These are phyloP conservation scores for Blastomyces gilchristii DNA, from an alignment of 2,329 filamentous ascomycete genomes.

Conservation along the genomic window DNA sequence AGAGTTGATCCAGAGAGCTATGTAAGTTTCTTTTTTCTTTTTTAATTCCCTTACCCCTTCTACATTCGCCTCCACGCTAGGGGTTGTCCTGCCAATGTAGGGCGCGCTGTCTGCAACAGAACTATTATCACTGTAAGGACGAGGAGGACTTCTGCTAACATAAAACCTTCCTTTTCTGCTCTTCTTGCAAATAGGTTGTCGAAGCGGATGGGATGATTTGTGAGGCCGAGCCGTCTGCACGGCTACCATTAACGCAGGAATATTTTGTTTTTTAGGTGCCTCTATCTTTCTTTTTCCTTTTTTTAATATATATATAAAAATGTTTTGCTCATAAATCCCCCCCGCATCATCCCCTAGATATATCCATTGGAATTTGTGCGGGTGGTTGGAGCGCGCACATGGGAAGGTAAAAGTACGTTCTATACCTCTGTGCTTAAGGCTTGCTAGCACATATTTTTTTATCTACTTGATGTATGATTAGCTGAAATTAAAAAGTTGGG, in stretches of 20 bases:
- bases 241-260: constrained; percentile 63
- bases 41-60: not conserved
- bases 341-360: constrained; percentile 14
- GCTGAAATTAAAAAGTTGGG: too few species aligned
- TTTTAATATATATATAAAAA: too few species aligned
- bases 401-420: too few species aligned
- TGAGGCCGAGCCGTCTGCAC: constrained; percentile 59
- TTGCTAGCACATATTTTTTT: too few species aligned
- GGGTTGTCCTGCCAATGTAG: not conserved
- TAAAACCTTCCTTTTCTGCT: not conserved
- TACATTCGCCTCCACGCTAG: too few species aligned
- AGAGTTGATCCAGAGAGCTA: constrained; percentile 86
- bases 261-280: constrained; percentile 60
- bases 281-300: too few species aligned
- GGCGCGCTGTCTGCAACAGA: not conserved
- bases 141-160: not conserved
- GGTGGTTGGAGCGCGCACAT: not conserved
- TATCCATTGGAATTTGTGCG: not conserved
- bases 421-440: too few species aligned
- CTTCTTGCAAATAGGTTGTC: constrained; percentile 44
- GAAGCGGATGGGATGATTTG: constrained; percentile 72
- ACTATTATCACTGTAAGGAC: not conserved
- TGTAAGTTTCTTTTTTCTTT: constrained; percentile 25
- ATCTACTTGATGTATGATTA: too few species aligned
- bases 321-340: too few species aligned